Percentiles rank a stretch among this genome's conserved stretches.
phyloP scores from a whole-genome alignment of 345 rosid genomes.

The Arabis hirsuta region DNA sequence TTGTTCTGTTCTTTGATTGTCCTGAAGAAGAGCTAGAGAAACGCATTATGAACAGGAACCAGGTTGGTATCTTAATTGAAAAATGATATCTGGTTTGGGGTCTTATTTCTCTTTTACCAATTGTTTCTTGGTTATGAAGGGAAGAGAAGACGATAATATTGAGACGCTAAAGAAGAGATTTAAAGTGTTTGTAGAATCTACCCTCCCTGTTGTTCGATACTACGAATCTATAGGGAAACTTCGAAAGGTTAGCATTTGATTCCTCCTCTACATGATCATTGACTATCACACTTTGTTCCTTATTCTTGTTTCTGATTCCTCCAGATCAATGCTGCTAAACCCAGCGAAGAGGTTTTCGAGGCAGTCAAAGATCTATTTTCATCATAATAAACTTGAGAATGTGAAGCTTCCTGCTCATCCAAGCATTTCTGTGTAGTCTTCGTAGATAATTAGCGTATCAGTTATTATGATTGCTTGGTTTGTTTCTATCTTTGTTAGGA shows the following conservation, averaged over 20 bases:
- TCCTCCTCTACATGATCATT: not conserved
- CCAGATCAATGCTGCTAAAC: constrained; percentile 75
- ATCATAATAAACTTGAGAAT: constrained; percentile 51
- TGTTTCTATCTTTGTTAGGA: not conserved
- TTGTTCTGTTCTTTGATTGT: constrained; percentile 65
- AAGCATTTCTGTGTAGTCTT: not conserved
- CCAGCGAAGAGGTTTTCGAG: constrained; percentile 67
- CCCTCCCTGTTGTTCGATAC: constrained; percentile 59
- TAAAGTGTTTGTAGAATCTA: constrained; percentile 64
- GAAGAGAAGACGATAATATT: constrained; percentile 77
- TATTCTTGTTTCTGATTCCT: constrained; percentile 19
- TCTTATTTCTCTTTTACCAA: not conserved
- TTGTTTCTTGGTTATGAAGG: constrained; percentile 48
- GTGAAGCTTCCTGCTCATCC: constrained; percentile 29
- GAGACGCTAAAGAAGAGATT: constrained; percentile 69
- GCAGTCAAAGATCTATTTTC: constrained; percentile 56
- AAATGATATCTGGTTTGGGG: not conserved
- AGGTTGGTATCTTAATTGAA: constrained; percentile 49
- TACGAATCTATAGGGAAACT: constrained; percentile 63
- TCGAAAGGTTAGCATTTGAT: constrained; percentile 52
- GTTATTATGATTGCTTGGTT: not conserved
- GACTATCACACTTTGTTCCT: not conserved
- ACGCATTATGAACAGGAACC: constrained; percentile 69
- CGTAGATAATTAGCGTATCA: not conserved
- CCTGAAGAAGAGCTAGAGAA: constrained; percentile 67